These are phyloP conservation scores for Tephrocybe sp. DNA, from an alignment of 768 basidiomycete species.

Conservation along the genomic window DNA sequence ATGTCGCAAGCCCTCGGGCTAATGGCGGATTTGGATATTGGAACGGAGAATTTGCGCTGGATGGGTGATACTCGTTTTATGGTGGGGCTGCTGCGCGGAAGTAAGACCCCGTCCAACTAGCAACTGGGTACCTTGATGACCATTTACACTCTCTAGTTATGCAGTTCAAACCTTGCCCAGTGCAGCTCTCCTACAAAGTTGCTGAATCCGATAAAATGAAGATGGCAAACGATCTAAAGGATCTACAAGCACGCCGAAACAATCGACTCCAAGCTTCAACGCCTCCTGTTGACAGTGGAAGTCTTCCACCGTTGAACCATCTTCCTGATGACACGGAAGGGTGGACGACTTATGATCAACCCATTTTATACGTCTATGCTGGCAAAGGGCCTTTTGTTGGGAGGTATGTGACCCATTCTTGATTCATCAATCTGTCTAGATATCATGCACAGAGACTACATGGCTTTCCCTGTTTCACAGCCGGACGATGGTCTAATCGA, in stretches of 20 bases:
- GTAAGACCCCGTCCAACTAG: constrained; percentile 36
- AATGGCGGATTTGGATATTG: constrained; percentile 83
- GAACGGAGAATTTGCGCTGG: constrained; percentile 84
- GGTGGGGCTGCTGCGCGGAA: constrained; percentile 66
- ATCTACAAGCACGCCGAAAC: constrained; percentile 39
- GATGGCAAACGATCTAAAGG: constrained; percentile 58
- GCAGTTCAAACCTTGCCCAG: constrained; percentile 60
- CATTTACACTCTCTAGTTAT: constrained; percentile 44
- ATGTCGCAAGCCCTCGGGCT: constrained; percentile 83
- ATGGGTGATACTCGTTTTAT: constrained; percentile 84
- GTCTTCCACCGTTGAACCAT: constrained; percentile 48
- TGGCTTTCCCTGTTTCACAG: constrained; percentile 83
- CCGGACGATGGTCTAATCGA: constrained; percentile 82
- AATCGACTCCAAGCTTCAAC: constrained; percentile 17
- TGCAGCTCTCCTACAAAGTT: constrained; percentile 71
- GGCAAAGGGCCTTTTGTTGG: constrained; percentile 80
- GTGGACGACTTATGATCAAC: constrained; percentile 74
- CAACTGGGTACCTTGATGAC: background rate
- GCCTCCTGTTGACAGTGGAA: constrained; percentile 14
- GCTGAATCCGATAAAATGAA: constrained; percentile 67
- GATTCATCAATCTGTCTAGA: background rate
- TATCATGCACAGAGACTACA: constrained; percentile 51
- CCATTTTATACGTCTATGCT: constrained; percentile 68
- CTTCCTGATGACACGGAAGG: constrained; percentile 46
- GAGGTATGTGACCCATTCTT: constrained; percentile 39